These are phyloP conservation scores for Colletotrichum abscissum DNA, from an alignment of 2,329 filamentous ascomycete species.

Conservation along the genomic window DNA sequence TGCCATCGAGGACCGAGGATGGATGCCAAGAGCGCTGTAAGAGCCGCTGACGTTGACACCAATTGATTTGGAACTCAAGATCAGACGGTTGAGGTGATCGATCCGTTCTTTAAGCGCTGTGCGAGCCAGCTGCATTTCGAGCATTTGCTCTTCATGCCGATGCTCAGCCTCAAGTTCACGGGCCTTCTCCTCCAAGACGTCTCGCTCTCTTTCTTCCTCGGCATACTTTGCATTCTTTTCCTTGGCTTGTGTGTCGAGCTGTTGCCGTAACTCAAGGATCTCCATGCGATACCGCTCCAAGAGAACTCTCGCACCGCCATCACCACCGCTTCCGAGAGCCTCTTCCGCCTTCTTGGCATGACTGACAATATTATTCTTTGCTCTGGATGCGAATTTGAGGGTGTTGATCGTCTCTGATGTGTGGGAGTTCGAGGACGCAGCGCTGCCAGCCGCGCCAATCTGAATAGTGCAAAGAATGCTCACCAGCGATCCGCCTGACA, in stretches of 20 bases:
- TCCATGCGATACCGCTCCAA: constrained; percentile 95
- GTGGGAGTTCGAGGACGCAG: constrained; percentile 78
- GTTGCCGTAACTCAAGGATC: constrained; percentile 82
- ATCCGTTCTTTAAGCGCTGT: constrained; percentile 98
- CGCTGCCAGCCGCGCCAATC: constrained; percentile 80
- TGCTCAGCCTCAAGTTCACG: constrained; percentile 84
- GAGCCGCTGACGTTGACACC: constrained; percentile 87
- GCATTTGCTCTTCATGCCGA: constrained; percentile 94
- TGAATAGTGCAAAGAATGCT: constrained; percentile 98
- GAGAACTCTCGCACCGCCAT: constrained; percentile 86
- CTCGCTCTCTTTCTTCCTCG: constrained; percentile 71
- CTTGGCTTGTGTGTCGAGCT: constrained; percentile 87
- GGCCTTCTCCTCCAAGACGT: constrained; percentile 78
- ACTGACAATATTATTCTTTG: constrained; percentile 97
- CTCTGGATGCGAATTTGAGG: constrained; percentile 93
- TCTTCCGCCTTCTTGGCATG: constrained; percentile 96
- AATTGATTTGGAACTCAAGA: constrained; percentile 93
- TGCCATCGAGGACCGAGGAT: constrained; percentile 57
- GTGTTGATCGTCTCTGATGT: constrained; percentile 94
- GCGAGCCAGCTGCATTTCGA: constrained; percentile 97
- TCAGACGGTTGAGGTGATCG: constrained; percentile 94
- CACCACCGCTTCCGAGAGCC: constrained; percentile 81
- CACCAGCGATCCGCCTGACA: constrained; percentile 93
- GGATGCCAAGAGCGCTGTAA: constrained; percentile 73
- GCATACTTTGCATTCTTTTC: constrained; percentile 70